Percentiles rank a stretch among this genome's conserved stretches.
These are phyloP conservation scores for Setaria italica DNA, from an alignment of 202 grass and related monocot species.

Conservation along the genomic window DNA sequence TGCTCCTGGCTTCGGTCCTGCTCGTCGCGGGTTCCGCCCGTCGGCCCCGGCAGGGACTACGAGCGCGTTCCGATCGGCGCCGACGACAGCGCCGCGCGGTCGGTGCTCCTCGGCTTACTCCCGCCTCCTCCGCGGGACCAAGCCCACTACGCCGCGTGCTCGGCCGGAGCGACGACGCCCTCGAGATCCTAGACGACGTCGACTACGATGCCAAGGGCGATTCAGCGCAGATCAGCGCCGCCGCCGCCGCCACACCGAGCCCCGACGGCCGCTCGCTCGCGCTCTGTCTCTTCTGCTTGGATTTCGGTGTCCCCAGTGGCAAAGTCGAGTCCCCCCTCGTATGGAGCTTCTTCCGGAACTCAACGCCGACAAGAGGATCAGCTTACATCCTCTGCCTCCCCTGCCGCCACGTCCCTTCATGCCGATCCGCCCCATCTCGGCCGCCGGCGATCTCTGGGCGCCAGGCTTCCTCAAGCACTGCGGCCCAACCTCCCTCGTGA, in stretches of 20 bases:
- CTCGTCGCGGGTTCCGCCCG: background rate
- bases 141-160: background rate
- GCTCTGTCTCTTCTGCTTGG: too few species aligned
- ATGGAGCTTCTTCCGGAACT: too few species aligned
- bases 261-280: too few species aligned
- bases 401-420: background rate
- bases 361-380: background rate
- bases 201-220: background rate
- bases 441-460: constrained; percentile 32
- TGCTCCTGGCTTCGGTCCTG: background rate
- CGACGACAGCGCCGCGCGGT: background rate
- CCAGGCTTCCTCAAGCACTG: background rate
- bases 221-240: too few species aligned
- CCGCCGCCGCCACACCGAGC: too few species aligned
- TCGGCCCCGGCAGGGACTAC: constrained; percentile 10
- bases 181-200: background rate
- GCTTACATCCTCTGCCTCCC: background rate
- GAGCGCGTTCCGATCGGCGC: background rate
- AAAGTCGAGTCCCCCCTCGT: too few species aligned
- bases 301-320: too few species aligned
- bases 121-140: background rate
- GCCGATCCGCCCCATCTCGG: background rate
- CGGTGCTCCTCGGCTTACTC: constrained; percentile 12
- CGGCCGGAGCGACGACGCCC: constrained; percentile 20
- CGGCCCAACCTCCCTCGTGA: background rate